A percentile compares a stretch with the other conserved stretches of the same genome.
These are phyloP conservation scores for Volvariella volvacea DNA, from an alignment of 1,284 basidiomycete genomes.

Conservation along the genomic window DNA sequence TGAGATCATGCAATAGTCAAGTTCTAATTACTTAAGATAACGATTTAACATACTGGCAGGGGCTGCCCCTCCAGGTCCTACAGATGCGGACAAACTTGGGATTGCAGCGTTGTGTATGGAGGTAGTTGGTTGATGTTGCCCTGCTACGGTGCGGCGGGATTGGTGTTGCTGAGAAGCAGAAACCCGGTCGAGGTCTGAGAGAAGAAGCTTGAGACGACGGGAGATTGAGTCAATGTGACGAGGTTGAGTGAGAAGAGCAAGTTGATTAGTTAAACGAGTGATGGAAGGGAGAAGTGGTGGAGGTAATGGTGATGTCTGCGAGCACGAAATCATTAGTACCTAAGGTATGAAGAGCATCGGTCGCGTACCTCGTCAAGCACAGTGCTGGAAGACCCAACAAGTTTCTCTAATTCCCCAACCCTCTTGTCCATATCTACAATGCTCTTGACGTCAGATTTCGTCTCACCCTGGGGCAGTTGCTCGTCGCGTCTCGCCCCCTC, in stretches of 20 bases:
- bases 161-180: slow-evolving; percentile 45
- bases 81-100: no score
- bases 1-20: no score
- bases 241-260: slow-evolving; percentile 89
- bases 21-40: no score
- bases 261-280: slow-evolving; percentile 76
- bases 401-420: slow-evolving; percentile 71
- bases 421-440: slow-evolving; percentile 74
- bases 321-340: background rate
- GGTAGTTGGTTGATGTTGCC: slow-evolving; percentile 23
- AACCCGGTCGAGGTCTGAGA: slow-evolving; percentile 88
- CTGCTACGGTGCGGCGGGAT: slow-evolving; percentile 33
- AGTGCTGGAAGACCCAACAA: slow-evolving; percentile 70
- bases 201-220: slow-evolving; percentile 85
- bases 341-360: slow-evolving; percentile 1
- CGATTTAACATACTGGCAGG: no score
- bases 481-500: slow-evolving; percentile 10
- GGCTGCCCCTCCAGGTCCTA: no score
- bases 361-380: slow-evolving; percentile 63
- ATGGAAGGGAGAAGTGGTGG: slow-evolving; percentile 80
- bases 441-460: slow-evolving; percentile 33
- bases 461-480: slow-evolving; percentile 16
- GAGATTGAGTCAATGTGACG: slow-evolving; percentile 96
- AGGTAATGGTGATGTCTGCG: slow-evolving; percentile 61
- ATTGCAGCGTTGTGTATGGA: slow-evolving; percentile 11